Conservation (phyloP, 1,139 yeast genomes). For the Geotrichum candidum region DNA sequence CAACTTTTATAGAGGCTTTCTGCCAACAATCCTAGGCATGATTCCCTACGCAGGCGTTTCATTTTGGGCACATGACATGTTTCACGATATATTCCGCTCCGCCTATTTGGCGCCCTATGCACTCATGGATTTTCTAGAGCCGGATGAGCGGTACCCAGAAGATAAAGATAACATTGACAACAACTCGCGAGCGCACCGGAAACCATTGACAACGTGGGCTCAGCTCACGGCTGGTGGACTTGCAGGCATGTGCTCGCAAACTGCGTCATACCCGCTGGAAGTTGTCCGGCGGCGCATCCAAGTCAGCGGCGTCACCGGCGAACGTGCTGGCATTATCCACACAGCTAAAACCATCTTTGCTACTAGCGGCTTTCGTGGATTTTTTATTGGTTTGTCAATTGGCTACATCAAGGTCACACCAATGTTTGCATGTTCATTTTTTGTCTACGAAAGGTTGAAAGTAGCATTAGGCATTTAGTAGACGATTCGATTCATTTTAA, state of each 20-base stretch:
- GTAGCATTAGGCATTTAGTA: conserved; percentile 51
- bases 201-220: conserved; percentile 77
- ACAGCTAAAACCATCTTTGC: conserved; percentile 46
- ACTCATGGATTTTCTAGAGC: conserved; percentile 34
- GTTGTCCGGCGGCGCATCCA: conserved; percentile 93
- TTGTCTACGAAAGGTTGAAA: conserved; percentile 86
- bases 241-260: conserved; percentile 92
- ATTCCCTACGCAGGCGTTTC: conserved; percentile 97
- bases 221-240: conserved; percentile 90
- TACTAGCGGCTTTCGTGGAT: conserved; percentile 77
- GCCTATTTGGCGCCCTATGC: conserved; percentile 50
- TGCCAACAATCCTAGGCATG: conserved; percentile 93
- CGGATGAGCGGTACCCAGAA: conserved; percentile 8
- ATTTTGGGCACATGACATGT: conserved; percentile 84
- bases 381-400: conserved; percentile 87
- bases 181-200: conserved; percentile 23
- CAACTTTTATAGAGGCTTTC: conserved; percentile 89
- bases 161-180: conserved; percentile 1
- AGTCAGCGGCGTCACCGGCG: conserved; percentile 43
- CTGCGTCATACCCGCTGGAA: conserved; percentile 96
- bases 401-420: conserved; percentile 95
- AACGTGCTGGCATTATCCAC: conserved; percentile 35
- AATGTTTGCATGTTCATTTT: conserved; percentile 95
- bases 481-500: not conserved
- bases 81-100: conserved; percentile 79